A percentile compares a stretch with the other conserved stretches of the same genome.
Evolutionary conservation across 257 asterid genomes (phyloP).

Genomic region (Jaltomata sinuosa): DNA sequence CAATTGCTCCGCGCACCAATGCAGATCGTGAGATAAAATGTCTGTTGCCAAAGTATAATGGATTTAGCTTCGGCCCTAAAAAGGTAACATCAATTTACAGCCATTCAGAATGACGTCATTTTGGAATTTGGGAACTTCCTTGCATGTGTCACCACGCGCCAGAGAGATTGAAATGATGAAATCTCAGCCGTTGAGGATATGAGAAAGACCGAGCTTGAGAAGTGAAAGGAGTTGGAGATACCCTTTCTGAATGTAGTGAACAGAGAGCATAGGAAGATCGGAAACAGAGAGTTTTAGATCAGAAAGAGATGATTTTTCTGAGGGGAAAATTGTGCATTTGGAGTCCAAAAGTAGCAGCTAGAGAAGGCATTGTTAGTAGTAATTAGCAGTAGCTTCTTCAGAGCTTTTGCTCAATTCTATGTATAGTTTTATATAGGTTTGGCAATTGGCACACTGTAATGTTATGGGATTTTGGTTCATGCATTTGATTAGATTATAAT

Average conservation of each 20-base stretch:
- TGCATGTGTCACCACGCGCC: slow-evolving; percentile 29
- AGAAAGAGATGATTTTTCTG: slow-evolving; percentile 17
- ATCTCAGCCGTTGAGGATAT: neutral
- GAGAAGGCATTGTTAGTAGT: slow-evolving; percentile 15
- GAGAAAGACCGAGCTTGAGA: too few species aligned
- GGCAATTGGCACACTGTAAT: neutral
- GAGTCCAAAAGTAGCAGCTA: slow-evolving; percentile 12
- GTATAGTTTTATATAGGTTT: slow-evolving; percentile 29
- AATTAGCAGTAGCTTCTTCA: neutral
- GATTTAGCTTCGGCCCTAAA: slow-evolving; percentile 21
- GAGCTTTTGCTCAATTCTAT: neutral
- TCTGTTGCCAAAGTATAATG: neutral
- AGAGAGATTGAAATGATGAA: slow-evolving; percentile 27
- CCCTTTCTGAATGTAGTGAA: neutral
- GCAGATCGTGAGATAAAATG: too few species aligned
- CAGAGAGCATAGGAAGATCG: slow-evolving; percentile 30
- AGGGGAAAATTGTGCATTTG: slow-evolving; percentile 27
- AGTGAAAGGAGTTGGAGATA: too few species aligned
- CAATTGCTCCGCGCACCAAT: neutral
- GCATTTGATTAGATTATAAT: slow-evolving; percentile 17
- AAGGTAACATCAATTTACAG: slow-evolving; percentile 21
- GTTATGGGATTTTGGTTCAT: slow-evolving; percentile 20
- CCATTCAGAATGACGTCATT: slow-evolving; percentile 24
- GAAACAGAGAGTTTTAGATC: slow-evolving; percentile 58
- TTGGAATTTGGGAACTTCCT: slow-evolving; percentile 10